Evolutionary conservation across 495 filamentous ascomycete genomes (phyloP).

Genomic region (Clohesyomyces aquaticus): DNA sequence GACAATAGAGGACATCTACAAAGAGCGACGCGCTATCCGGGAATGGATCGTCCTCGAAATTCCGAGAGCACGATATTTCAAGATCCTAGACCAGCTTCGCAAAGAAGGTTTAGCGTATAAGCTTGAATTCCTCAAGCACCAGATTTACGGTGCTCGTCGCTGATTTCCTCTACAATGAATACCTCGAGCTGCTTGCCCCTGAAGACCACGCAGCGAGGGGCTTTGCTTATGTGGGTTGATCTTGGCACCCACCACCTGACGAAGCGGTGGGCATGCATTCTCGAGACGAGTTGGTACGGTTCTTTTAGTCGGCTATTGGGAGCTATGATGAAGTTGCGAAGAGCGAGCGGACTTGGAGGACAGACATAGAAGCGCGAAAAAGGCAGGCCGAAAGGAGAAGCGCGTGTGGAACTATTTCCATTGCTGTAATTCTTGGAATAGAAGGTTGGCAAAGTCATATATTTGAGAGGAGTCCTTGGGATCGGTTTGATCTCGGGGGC

Average conservation of each 20-base stretch:
- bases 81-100: not conserved
- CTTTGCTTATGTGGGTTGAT: slow-evolving; percentile 1
- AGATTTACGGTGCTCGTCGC: not conserved
- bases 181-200: not conserved
- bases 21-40: not conserved
- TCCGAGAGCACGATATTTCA: not conserved
- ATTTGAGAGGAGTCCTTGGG: too few relatives aligned
- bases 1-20: too few relatives aligned
- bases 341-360: not conserved
- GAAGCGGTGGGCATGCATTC: not conserved
- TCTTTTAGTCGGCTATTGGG: not conserved
- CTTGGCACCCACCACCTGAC: not conserved
- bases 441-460: too few relatives aligned
- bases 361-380: not conserved
- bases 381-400: not conserved
- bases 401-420: not conserved
- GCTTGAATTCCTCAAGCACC: not conserved
- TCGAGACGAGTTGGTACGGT: not conserved
- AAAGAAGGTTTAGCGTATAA: not conserved
- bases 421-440: too few relatives aligned
- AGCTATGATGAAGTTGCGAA: slow-evolving; percentile 1
- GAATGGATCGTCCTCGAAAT: not conserved
- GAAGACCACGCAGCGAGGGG: not conserved
- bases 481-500: too few relatives aligned
- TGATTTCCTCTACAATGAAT: slow-evolving; percentile 3